phyloP scores from a whole-genome alignment of 257 asterid genomes.

The Linderniella brevidens region DNA sequence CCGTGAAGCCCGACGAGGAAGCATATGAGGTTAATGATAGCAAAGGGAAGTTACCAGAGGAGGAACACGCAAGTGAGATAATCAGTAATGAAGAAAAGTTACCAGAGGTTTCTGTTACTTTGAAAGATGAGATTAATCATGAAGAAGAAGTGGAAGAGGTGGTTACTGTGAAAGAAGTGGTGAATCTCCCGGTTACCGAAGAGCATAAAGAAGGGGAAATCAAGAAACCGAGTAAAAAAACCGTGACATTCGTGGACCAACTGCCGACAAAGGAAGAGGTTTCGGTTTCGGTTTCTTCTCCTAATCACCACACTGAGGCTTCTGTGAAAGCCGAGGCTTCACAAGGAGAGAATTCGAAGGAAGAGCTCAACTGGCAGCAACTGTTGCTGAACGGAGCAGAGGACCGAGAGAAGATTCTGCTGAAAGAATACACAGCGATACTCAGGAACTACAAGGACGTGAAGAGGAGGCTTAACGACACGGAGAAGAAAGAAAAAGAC shows the following conservation, averaged over 20 bases:
- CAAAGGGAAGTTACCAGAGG: not conserved
- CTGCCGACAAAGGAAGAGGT: not conserved
- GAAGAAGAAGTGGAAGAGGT: constrained; percentile 9
- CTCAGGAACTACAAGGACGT: constrained; percentile 70
- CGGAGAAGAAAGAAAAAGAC: constrained; percentile 53
- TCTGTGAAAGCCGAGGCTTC: constrained; percentile 6
- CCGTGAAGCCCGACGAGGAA: constrained; percentile 39
- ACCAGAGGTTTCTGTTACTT: constrained; percentile 2
- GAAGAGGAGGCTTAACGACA: constrained; percentile 46
- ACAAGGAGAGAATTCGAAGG: not conserved
- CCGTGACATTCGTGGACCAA: constrained; percentile 9
- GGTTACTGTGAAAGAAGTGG: constrained; percentile 17
- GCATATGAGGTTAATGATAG: constrained; percentile 6
- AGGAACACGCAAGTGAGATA: not conserved
- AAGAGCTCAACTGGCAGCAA: constrained; percentile 47
- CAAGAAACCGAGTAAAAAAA: constrained; percentile 1
- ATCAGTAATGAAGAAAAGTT: not conserved
- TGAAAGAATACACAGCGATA: constrained; percentile 52
- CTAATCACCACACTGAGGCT: constrained; percentile 4
- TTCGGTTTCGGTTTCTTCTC: constrained; percentile 1
- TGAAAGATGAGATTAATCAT: constrained; percentile 1
- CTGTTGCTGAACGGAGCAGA: constrained; percentile 59
- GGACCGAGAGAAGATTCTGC: constrained; percentile 56
- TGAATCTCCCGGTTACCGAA: constrained; percentile 5
- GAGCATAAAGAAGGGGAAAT: constrained; percentile 1